Evolutionary conservation across 441 rosid species (phyloP).

Genomic region (Cnidoscolus chayamansa): DNA sequence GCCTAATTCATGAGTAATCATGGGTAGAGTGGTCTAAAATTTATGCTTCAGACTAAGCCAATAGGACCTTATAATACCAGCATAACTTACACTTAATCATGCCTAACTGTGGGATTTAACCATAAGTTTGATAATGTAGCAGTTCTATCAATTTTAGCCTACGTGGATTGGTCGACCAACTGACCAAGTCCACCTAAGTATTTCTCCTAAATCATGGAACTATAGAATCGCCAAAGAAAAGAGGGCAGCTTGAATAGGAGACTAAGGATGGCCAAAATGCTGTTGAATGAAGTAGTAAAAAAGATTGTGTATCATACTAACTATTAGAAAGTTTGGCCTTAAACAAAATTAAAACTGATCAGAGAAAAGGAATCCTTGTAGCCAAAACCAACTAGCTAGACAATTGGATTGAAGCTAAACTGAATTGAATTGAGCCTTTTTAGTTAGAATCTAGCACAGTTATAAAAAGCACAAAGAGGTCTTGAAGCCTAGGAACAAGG

Average conservation of each 20-base stretch:
- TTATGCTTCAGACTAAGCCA: background rate
- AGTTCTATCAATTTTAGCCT: background rate
- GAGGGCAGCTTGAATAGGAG: background rate
- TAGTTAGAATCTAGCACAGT: background rate
- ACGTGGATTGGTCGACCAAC: background rate
- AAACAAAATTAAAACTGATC: background rate
- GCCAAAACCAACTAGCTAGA: background rate
- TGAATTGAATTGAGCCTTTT: background rate
- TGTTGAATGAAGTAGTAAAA: constrained; percentile 2
- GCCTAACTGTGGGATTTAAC: no score
- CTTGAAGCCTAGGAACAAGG: no score
- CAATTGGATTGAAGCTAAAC: background rate
- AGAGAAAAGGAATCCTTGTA: background rate
- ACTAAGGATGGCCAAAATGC: background rate
- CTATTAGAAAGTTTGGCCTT: background rate
- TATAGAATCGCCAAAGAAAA: background rate
- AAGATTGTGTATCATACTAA: background rate
- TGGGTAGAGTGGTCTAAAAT: background rate
- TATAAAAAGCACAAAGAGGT: no score
- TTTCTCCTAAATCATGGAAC: background rate
- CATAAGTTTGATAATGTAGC: background rate
- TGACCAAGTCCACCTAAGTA: background rate
- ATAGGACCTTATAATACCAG: background rate
- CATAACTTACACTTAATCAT: background rate
- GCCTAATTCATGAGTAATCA: background rate